Base-by-base conservation (phyloP, 169 alveolate species). In the Plasmodium reichenowi region DNA sequence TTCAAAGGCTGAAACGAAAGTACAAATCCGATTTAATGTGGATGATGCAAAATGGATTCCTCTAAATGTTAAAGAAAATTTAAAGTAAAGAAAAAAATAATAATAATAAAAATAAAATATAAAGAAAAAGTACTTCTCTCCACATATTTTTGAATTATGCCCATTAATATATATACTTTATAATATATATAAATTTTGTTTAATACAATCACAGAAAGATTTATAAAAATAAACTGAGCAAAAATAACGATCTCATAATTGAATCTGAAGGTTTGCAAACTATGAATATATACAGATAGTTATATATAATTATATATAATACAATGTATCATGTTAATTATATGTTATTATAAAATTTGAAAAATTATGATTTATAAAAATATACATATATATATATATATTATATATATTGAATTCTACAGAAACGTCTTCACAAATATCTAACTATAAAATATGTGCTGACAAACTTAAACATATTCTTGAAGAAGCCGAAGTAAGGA, bases 1-100 rank as follows among this genome's bases (percentile, higher is more conserved):
- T 26, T 29, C 20, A 52, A 80, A 94, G 96, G 93, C 96, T 32
- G 96, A 94, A 66, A 92, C 95, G 26, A 94, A 94, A 85, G 96
- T 94, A 20, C 96, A 94, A 70, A 90, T 92, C 24, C 91, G 95
- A 38, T 94, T 94, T 68, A 92, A 94, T 72, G 92, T 94, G 7
- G 91, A 89, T 38, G 22, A 54, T 15, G 96, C 95, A 2, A 86
- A 70, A 20, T 94, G 96, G 96, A 60, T 94, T 59, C 88, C 92
- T 20, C 54, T 64, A 43, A 93, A 74, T 20, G 80, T 90, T 71
- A 94, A 76, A 67, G 92, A 92, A 13, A 94, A 94, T 72, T 92
- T 94, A 64, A 76, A 75, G 96, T 94, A 90, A 64, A 52, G 54
- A 8, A 17, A 38, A 52, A 73, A 74, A 64, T 7, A 12, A 20